Base-by-base conservation (phyloP, 2,329 filamentous ascomycete genomes). In the Fusarium torulosum region DNA sequence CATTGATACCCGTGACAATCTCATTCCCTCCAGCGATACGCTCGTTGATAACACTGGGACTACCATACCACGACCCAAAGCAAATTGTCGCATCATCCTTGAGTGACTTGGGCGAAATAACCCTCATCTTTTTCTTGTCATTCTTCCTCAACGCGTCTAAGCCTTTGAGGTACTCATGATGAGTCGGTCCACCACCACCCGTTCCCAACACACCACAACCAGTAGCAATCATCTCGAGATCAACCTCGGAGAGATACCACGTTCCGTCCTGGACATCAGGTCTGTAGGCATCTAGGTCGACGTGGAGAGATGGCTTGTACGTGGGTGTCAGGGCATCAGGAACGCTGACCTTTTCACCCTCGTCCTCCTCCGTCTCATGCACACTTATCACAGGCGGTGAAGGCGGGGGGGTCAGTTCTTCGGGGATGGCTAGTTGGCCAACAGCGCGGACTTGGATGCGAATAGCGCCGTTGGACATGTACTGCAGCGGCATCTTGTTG, bases 51-150 rank as follows among this genome's bases (percentile, higher is more conserved):
- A 81, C 79, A 20, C 77, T 80, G 0, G 80, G 80, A 33, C 79
- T 80, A 4, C 81, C 82, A 42, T 83, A 83, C 75, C 81, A 82
- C 0, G 80, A 80, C 0, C 81, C 81, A 38, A 82, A 80, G 41
- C 80, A 80, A 6, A 81, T 75, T 2, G 75, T 68, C 10, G 79
- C 80, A 13, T 76, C 71, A 29, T 83, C 81, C 6, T 74, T 70
- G 0, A 83, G 66, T 0, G 73, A 69, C 7, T 74, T 74, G 0
- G 80, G 77, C 0, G 79, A 75, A 3, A 84, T 74, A 2, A 84
- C 76, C 9, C 80, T 72, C 74, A 83, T 80, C 50, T 76, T 75
- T 46, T 77, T 70, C 43, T 70, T 42, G 3, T 74, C 72, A 1
- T 72, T 74, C 17, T 75, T 78, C n/a, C 76, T 72, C 11, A 83